Evolutionary conservation across 768 basidiomycete species (phyloP), one percentile per base, ranked within the genome.

Genomic region (Termitomyces sp.): DNA sequence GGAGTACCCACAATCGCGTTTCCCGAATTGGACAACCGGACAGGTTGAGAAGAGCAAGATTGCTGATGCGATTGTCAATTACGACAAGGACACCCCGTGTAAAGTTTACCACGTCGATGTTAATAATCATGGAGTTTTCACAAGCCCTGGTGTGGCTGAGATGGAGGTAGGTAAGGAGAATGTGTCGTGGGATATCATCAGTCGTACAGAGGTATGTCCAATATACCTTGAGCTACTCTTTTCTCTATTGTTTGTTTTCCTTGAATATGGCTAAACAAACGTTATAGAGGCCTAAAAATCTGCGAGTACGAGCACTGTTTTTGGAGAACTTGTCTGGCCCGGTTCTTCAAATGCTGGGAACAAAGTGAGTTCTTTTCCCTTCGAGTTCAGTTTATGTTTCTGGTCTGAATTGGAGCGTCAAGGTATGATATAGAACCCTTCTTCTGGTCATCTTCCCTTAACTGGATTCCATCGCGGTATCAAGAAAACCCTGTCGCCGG

Each of bases 401-500:
- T 8, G 22, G 16, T 20, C 11, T 47, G 10, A 54, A 56, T 16
- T 16, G 14, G 6, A 3, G 14, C 45, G 28, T n/a, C 18, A 30
- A 80, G 84, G 64, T 83, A 79, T 62, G 74, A 77, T 40, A 78
- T 86, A 47, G 85, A 87, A 60, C 85, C 85, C 0, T 87, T 86
- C 66, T 87, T 84, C 68, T 87, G 81, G 62, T 84, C 84, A 0
- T 85, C 85, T 0, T 82, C 83, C 14, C 61, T 84, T 2, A 85
- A 82, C 58, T 85, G 84, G 84, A 88, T 86, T 60, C 86, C 86
- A 2, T 82, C 83, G 1, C 78, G 84, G 54, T 88, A 80, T 52
- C 79, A 84, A 60, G 84, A 85, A 61, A 78, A 75, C 50, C 56
- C 76, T 0, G 36, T 61, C 5, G 63, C 65, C 16, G 68, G 70